phyloP scores from a whole-genome alignment of 164 flowering plant genomes.

The Platanus orientalis region DNA sequence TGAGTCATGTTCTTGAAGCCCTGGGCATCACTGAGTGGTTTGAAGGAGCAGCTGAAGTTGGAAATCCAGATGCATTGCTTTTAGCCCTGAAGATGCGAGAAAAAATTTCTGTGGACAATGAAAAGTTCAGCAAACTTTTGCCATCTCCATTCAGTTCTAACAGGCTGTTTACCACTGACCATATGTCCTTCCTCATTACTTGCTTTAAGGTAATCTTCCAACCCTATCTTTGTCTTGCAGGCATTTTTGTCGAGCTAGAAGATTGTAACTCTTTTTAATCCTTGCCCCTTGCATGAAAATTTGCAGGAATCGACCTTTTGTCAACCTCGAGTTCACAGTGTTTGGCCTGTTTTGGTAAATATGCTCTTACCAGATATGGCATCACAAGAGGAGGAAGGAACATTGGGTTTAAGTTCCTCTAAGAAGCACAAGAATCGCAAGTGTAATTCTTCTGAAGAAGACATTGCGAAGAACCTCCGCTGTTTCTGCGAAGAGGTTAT shows the following conservation, averaged over 20 bases:
- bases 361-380: slow-evolving; percentile 61
- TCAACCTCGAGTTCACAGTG: slow-evolving; percentile 82
- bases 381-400: slow-evolving; percentile 45
- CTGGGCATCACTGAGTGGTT: slow-evolving; percentile 81
- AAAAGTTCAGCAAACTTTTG: slow-evolving; percentile 56
- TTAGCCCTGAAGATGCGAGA: slow-evolving; percentile 71
- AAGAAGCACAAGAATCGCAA: slow-evolving; percentile 78
- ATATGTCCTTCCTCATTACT: slow-evolving; percentile 48
- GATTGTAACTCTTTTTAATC: not conserved
- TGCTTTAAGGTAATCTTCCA: slow-evolving; percentile 67
- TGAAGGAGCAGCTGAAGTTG: slow-evolving; percentile 56
- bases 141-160: slow-evolving; percentile 66
- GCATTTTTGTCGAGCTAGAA: not conserved
- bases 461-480: slow-evolving; percentile 40
- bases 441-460: slow-evolving; percentile 64
- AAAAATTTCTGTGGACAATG: slow-evolving; percentile 43
- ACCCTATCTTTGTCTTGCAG: not conserved
- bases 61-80: slow-evolving; percentile 93
- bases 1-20: slow-evolving; percentile 66
- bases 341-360: slow-evolving; percentile 73
- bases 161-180: slow-evolving; percentile 52
- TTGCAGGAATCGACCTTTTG: slow-evolving; percentile 95
- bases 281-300: slow-evolving; percentile 10
- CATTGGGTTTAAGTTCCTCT: slow-evolving; percentile 29
- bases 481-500: slow-evolving; percentile 66